Conservation (phyloP, 352 stramenopile species). For the Globisporangium orthogonon region DNA sequence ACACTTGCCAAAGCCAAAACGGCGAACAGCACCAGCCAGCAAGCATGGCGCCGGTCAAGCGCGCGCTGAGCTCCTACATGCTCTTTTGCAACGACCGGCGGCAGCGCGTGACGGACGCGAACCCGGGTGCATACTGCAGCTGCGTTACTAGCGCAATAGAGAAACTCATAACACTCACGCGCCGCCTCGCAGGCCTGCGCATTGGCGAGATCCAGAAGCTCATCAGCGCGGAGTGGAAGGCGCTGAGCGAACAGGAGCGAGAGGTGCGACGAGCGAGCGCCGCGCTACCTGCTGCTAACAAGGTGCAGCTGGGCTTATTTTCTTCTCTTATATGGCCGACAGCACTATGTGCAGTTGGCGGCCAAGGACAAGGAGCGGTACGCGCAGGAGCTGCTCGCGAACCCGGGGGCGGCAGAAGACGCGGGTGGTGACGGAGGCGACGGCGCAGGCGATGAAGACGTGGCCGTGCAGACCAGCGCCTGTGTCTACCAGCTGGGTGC, state of each 20-base stretch:
- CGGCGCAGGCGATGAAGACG: conserved; percentile 12
- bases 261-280: conserved; percentile 23
- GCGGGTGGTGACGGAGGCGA: conserved; percentile 26
- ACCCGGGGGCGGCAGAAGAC: conserved; percentile 44
- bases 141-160: background rate
- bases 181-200: conserved; percentile 21
- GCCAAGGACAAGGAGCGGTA: conserved; percentile 86
- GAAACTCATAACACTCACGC: background rate
- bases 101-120: conserved; percentile 53
- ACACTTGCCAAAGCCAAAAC: too few relatives aligned
- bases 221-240: conserved; percentile 88
- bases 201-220: conserved; percentile 86
- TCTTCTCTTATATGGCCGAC: background rate
- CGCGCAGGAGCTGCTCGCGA: conserved; percentile 63
- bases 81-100: conserved; percentile 77
- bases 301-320: background rate
- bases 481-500: conserved; percentile 52
- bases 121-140: conserved; percentile 28
- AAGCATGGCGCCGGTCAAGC: conserved; percentile 64
- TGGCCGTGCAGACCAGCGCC: conserved; percentile 17
- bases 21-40: background rate
- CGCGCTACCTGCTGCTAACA: too few relatives aligned
- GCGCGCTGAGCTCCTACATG: conserved; percentile 83
- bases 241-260: conserved; percentile 78
- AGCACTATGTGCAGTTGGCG: conserved; percentile 80